Conservation (phyloP, 257 asterid genomes). For the Nicotiana sylvestris region DNA sequence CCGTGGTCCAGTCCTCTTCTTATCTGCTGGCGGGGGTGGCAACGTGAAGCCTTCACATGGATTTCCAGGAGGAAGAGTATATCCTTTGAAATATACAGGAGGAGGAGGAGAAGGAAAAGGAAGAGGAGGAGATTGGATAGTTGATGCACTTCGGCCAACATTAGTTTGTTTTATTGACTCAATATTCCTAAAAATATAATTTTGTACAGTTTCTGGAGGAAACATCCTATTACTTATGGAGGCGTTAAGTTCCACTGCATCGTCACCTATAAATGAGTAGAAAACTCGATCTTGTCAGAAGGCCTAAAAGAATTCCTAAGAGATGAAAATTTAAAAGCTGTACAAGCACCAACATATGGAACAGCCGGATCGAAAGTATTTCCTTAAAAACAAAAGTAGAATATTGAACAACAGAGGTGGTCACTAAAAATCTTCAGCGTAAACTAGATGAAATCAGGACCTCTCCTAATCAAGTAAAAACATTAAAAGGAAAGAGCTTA, state of each 20-base stretch:
- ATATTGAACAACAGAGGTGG: background rate
- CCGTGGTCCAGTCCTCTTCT: slow-evolving; percentile 90
- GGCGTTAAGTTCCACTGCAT: slow-evolving; percentile 31
- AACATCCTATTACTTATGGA: slow-evolving; percentile 21
- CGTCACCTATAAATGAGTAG: slow-evolving; percentile 59
- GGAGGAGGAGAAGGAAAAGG: slow-evolving; percentile 20
- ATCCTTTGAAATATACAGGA: slow-evolving; percentile 60
- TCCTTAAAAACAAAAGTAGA: background rate
- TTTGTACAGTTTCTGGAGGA: slow-evolving; percentile 30
- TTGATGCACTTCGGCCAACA: slow-evolving; percentile 25
- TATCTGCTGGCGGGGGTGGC: slow-evolving; percentile 96
- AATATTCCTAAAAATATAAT: slow-evolving; percentile 2
- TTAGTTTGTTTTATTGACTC: slow-evolving; percentile 14
- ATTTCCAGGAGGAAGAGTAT: slow-evolving; percentile 85
- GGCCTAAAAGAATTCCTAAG: background rate
- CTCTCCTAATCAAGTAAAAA: background rate
- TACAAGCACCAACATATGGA: slow-evolving; percentile 1
- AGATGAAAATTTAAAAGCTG: background rate
- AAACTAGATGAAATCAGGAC: background rate
- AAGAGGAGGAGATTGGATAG: background rate
- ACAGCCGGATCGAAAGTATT: background rate
- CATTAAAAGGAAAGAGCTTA: background rate
- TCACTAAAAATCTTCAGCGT: background rate
- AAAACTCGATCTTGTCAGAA: background rate
- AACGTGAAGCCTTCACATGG: slow-evolving; percentile 78